Base-by-base conservation (phyloP, 2,329 filamentous ascomycete genomes). In the Karstenula rhodostoma region DNA sequence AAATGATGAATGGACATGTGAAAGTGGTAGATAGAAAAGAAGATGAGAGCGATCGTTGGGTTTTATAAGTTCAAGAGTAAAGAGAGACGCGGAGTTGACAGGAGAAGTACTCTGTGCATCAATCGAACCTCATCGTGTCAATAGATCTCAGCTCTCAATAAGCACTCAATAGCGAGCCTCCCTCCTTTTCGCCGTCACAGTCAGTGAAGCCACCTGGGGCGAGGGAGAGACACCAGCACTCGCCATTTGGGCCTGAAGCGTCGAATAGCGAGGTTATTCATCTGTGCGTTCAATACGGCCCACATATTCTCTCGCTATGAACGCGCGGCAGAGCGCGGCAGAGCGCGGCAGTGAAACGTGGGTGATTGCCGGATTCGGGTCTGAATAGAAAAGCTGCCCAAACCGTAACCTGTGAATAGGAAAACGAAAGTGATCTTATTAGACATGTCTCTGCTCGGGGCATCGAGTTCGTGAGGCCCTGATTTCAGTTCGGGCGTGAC, bases 331-430 rank as follows among this genome's bases (percentile, higher is more conserved):
- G 13, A 9, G 33, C 25, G 29, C 67, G 53, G 13, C 54, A 50
- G 15, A 10, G 46, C 25, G 32, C 67, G 53, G 15, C 54, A 50
- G 54, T 68, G 62, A 70, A 58, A 74, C 68, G 22, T 19, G 35
- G 46, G 12, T 27, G 33, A 23, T 54, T 63, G 50, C 71, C 71
- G 65, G 35, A 70, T 73, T 69, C 49, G 71, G 74, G 68, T 71
- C 58, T 76, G 72, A 75, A 75, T 75, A 75, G 70, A 51, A 70
- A 71, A 66, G 35, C n/a, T 42, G 44, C 29, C 43, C 25, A 29
- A 56, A 48, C 27, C 35, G 50, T 15, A 49, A 65, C 29, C 48
- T 51, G 13, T 73, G 64, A 75, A 72, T 71, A 72, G 55, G 55
- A 68, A 64, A 65, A 54, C 3, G 3, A 66, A 54, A 8, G n/a